Conservation (phyloP, 495 filamentous ascomycete genomes). For the Neurospora hispaniola region DNA sequence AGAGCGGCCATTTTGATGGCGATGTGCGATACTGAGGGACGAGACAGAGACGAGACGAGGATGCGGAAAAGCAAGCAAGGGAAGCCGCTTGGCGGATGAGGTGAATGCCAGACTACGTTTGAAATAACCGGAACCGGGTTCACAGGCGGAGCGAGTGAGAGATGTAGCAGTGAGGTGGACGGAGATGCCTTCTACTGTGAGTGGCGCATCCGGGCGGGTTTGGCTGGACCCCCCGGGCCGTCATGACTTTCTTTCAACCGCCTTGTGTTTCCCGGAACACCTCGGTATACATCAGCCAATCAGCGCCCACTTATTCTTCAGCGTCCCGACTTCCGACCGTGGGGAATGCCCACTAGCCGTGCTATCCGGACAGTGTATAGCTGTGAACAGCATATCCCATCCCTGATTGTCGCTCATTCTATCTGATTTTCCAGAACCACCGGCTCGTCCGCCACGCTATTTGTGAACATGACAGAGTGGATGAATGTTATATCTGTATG, state of each 20-base stretch:
- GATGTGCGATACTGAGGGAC: background rate
- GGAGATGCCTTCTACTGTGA: constrained; percentile 14
- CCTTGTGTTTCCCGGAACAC: constrained; percentile 17
- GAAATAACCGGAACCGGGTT: background rate
- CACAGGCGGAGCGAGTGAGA: constrained; percentile 3
- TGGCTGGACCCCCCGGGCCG: background rate
- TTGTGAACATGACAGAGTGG: background rate
- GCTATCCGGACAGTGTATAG: background rate
- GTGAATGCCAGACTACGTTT: background rate
- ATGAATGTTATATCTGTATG: background rate
- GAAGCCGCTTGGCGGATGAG: background rate
- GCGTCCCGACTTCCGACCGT: background rate
- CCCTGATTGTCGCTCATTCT: background rate
- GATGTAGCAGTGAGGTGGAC: constrained; percentile 1
- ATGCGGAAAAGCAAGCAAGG: background rate
- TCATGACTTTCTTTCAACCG: constrained; percentile 10
- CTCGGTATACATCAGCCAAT: constrained; percentile 20
- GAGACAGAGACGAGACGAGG: background rate
- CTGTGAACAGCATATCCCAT: background rate
- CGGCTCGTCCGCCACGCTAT: background rate
- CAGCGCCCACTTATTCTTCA: background rate
- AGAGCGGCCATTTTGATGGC: constrained; percentile 60
- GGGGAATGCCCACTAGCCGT: background rate
- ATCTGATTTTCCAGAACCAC: background rate
- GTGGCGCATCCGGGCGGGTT: constrained; percentile 6